phyloP scores from a whole-genome alignment of 768 basidiomycete genomes.

The Rhodocollybia butyracea region DNA sequence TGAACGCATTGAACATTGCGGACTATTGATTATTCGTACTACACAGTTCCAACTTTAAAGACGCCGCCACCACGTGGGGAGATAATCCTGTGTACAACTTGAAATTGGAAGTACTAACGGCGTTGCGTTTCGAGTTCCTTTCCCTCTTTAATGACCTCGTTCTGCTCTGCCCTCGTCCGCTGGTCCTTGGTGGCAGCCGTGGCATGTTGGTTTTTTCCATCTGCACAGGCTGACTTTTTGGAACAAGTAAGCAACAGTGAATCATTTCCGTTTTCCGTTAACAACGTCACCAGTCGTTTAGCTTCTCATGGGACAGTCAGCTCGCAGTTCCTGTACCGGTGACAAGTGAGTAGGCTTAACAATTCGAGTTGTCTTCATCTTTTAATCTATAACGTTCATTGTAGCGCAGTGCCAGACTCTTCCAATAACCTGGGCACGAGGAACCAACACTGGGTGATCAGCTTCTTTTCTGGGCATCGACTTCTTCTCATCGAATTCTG shows the following conservation, averaged over 20 bases:
- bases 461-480: slow-evolving; percentile 3
- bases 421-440: slow-evolving; percentile 38
- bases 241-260: neutral
- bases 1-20: too few relatives aligned
- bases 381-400: too few relatives aligned
- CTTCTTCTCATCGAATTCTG: neutral
- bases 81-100: neutral
- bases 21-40: too few relatives aligned
- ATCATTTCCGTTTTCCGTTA: neutral
- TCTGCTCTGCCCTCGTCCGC: neutral
- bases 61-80: too few relatives aligned
- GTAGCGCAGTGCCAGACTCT: slow-evolving; percentile 46
- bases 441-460: slow-evolving; percentile 38
- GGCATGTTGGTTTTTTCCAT: neutral
- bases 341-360: neutral
- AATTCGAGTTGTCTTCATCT: slow-evolving; percentile 1
- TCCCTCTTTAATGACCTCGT: neutral
- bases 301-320: neutral
- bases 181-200: neutral
- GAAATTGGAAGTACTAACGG: neutral
- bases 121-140: neutral
- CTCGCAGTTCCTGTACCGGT: slow-evolving; percentile 9
- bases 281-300: neutral
- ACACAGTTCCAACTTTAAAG: too few relatives aligned
- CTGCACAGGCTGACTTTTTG: neutral